These are phyloP conservation scores for Pterulicium gracile DNA, from an alignment of 1,284 basidiomycete species.

Conservation along the genomic window DNA sequence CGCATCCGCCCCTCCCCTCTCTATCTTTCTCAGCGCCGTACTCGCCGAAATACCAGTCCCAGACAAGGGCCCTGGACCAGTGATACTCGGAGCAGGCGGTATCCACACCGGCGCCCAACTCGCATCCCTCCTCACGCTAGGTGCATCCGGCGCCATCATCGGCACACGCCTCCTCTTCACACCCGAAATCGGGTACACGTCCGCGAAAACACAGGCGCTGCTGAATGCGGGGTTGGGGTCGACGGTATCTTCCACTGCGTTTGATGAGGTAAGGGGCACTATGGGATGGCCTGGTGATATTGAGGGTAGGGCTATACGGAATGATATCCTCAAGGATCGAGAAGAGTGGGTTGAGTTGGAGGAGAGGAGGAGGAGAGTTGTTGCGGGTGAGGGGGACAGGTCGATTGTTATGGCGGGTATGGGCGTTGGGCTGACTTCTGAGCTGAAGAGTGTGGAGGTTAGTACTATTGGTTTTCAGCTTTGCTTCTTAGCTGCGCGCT, in stretches of 20 bases:
- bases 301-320: constrained; percentile 39
- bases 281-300: constrained; percentile 58
- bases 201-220: constrained; percentile 44
- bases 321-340: constrained; percentile 18
- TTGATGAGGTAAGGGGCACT: constrained; percentile 50
- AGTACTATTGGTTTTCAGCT: constrained; percentile 4
- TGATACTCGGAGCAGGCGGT: constrained; percentile 41
- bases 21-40: constrained; percentile 37
- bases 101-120: constrained; percentile 47
- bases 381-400: constrained; percentile 15
- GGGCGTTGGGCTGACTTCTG: constrained; percentile 17
- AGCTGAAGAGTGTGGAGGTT: constrained; percentile 15
- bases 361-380: constrained; percentile 14
- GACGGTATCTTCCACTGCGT: constrained; percentile 54
- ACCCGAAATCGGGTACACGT: constrained; percentile 50
- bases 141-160: constrained; percentile 52
- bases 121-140: constrained; percentile 53
- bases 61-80: constrained; percentile 23
- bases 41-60: constrained; percentile 25
- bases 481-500: too few relatives aligned
- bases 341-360: constrained; percentile 16
- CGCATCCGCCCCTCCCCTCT: constrained; percentile 33
- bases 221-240: constrained; percentile 33
- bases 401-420: constrained; percentile 24
- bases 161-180: constrained; percentile 67